Conservation (phyloP, 192 early-diverging fungal species). For the Coemansia sp. region DNA sequence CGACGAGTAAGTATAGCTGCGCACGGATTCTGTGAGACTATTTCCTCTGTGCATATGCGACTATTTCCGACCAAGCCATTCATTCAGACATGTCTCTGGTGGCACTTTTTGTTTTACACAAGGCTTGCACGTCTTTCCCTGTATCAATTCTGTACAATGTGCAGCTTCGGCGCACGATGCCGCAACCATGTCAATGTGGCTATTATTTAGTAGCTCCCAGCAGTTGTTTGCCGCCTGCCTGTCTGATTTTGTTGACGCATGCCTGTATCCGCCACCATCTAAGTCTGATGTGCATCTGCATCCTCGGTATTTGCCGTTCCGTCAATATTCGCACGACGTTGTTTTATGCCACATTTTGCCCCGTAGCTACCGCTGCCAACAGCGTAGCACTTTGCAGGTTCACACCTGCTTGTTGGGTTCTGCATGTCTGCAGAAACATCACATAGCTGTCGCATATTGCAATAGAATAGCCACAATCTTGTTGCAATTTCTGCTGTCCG, state of each 20-base stretch:
- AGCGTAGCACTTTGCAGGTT: not conserved
- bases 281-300: not conserved
- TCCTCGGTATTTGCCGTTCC: not conserved
- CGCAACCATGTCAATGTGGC: not conserved
- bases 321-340: not conserved
- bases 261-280: not conserved
- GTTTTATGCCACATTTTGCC: not conserved
- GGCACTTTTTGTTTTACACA: not conserved
- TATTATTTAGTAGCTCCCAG: not conserved
- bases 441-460: not conserved
- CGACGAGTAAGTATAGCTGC: slow-evolving; percentile 36
- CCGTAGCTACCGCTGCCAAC: not conserved
- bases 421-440: not conserved
- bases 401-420: not conserved
- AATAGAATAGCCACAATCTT: not conserved
- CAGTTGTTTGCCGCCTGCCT: not conserved
- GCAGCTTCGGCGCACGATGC: not conserved
- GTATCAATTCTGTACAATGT: not conserved
- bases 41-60: not conserved
- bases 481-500: not conserved
- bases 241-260: not conserved
- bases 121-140: not conserved
- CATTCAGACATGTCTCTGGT: not conserved
- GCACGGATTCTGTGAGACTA: not conserved
- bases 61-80: slow-evolving; percentile 2